Base-by-base conservation (phyloP, 1,284 basidiomycete species). In the Trichosporon sp. region DNA sequence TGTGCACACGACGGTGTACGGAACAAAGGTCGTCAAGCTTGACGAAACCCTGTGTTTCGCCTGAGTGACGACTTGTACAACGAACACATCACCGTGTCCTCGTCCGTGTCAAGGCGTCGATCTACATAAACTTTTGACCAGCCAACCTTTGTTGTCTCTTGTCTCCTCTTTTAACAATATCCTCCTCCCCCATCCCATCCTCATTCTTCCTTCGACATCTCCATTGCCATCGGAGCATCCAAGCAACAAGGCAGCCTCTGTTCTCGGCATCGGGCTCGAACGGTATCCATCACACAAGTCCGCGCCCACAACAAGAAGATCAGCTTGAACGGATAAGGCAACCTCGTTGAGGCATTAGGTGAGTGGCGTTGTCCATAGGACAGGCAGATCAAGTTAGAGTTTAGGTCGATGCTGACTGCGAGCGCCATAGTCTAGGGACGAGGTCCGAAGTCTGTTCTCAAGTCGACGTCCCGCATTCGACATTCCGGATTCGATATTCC, bases 361-460 rank as follows among this genome's bases (percentile, higher is more conserved):
- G 59, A 63, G 59, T 63, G 59, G 59, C 59, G 59, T 37, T 63
- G 31, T 32, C 59, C 59, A 35, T 63, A 21, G 11, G 32, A 63
- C 59, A n/a, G 59, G n/a, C 16, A 8, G 4, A 12, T 7, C 32
- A 63, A 37, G 32, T 35, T 63, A 63, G 32, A 35, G 59, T 63
- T 35, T 35, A 32, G 59, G 31, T 63, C 59, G 59, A 35, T 63
- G 59, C 59, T 63, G 59, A 63, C 59, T n/a, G 31, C 32, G 59
- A 63, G 59, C 31, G 31, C 59, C 59, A 35, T 35, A 35, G 59
- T n/a, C 59, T 3, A 37, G 19, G 51, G 21, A 54, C 8, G 51
- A 54, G 51, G 51, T 54, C 51, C 51, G 19, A 63, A 32, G 32
- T 63, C 59, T n/a, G 59, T 63, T 63, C 59, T 14, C 35, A 14